Evolutionary conservation across 768 basidiomycete genomes (phyloP).

Genomic region (Termitomyces sp.): DNA sequence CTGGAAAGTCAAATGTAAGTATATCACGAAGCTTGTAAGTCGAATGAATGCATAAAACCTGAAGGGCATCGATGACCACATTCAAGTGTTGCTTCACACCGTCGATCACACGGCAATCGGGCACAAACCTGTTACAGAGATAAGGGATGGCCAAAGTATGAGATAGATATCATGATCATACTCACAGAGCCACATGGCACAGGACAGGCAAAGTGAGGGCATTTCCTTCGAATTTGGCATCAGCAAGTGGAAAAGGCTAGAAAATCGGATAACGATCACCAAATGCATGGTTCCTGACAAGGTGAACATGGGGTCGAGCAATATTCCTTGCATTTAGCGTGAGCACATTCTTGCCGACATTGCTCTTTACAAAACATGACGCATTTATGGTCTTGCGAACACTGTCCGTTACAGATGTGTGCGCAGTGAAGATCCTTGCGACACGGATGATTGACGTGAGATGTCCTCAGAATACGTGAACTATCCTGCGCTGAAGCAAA

Average conservation of each 20-base stretch:
- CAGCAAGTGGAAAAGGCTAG: not conserved
- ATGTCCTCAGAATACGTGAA: conserved; percentile 24
- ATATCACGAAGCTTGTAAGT: not conserved
- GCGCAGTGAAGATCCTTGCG: conserved; percentile 52
- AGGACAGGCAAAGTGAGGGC: conserved; percentile 53
- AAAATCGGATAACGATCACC: conserved; percentile 28
- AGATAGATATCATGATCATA: conserved; percentile 15
- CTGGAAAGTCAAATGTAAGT: conserved; percentile 29
- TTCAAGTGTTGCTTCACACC: conserved; percentile 43
- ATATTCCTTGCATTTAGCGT: conserved; percentile 43
- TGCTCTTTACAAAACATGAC: conserved; percentile 40
- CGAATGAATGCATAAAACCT: conserved; percentile 34
- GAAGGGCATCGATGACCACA: conserved; percentile 73
- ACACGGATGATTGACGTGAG: conserved; percentile 50
- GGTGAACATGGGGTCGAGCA: conserved; percentile 61
- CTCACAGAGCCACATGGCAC: conserved; percentile 71
- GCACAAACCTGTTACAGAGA: conserved; percentile 50
- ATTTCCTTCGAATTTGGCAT: conserved; percentile 37
- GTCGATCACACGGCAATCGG: conserved; percentile 60
- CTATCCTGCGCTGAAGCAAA: not conserved
- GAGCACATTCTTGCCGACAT: conserved; percentile 56
- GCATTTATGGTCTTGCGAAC: conserved; percentile 51
- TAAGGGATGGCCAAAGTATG: not conserved
- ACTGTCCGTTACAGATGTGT: conserved; percentile 49
- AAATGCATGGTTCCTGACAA: conserved; percentile 61